Evolutionary conservation across 2,329 filamentous ascomycete species (phyloP), one percentile per base, ranked within the genome.

Genomic region (Colletotrichum tamarilloi): DNA sequence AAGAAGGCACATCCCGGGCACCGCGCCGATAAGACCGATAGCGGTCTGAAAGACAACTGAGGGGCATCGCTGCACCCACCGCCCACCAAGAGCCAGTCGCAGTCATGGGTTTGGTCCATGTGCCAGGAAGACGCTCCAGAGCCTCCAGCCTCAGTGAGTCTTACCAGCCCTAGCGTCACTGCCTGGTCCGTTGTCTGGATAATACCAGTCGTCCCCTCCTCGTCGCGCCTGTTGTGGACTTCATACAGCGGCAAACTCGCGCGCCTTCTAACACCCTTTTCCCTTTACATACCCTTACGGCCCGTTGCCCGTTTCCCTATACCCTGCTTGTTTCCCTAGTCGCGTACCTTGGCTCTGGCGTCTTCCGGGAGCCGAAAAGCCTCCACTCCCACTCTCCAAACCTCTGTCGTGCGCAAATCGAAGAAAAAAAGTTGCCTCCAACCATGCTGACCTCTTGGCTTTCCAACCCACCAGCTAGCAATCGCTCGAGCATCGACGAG

Each of bases 401-500:
- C 46, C 42, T 62, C 38, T 49, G 56, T 22, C 32, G 30, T 53
- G 60, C 62, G 68, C 55, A 52, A 72, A 67, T 76, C 67, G 55
- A 26, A 55, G 49, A 42, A 62, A 52, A 70, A 74, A 67, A 59
- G 58, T 42, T 67, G 58, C 58, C 53, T 28, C 35, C 69, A 46
- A 72, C 70, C 76, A 86, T 85, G 82, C 83, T 86, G 77, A 85
- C 84, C 75, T 64, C 62, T 78, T 86, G 84, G 83, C 82, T 82
- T 77, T 77, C 79, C 53, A 72, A 74, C 53, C 76, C 80, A 80
- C 78, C 80, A 76, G 77, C 79, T 86, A 86, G 85, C 79, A 84
- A 82, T 77, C 83, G 83, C 76, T 90, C 89, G 58, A 92, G 92
- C 5, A 83, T 82, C 76, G 91, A 93, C 70, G 91, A 91, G 28